Evolutionary conservation across 2,329 filamentous ascomycete species (phyloP).

Genomic region (Xylariaceae sp.): DNA sequence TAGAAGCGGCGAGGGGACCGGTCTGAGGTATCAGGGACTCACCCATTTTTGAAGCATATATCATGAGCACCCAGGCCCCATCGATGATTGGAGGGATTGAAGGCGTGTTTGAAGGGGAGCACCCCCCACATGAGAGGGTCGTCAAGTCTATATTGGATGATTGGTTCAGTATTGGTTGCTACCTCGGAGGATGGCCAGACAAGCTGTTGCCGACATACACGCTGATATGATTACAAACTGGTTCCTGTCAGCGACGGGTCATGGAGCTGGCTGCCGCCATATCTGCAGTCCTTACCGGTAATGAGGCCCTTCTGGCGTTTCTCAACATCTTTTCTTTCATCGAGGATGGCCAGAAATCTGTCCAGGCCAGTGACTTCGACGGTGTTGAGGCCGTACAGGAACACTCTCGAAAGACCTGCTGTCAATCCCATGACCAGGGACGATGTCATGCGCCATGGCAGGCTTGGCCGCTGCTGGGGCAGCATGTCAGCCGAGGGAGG

Average conservation of each 20-base stretch:
- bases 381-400: slow-evolving; percentile 68
- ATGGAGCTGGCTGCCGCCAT: slow-evolving; percentile 5
- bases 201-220: slow-evolving; percentile 75
- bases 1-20: background rate
- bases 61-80: slow-evolving; percentile 93
- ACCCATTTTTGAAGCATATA: slow-evolving; percentile 89
- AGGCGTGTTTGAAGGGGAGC: slow-evolving; percentile 67
- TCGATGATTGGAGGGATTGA: slow-evolving; percentile 68
- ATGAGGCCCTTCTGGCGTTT: slow-evolving; percentile 70
- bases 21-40: slow-evolving; percentile 25
- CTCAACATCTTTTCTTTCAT: slow-evolving; percentile 62
- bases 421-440: slow-evolving; percentile 68
- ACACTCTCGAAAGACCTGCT: slow-evolving; percentile 63
- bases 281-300: slow-evolving; percentile 55
- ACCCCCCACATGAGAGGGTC: slow-evolving; percentile 93
- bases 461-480: slow-evolving; percentile 43
- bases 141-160: slow-evolving; percentile 61
- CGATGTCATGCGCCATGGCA: slow-evolving; percentile 70
- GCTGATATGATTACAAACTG: slow-evolving; percentile 83
- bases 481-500: slow-evolving; percentile 11
- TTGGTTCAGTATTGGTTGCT: no score
- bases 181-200: no score
- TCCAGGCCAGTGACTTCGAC: slow-evolving; percentile 74
- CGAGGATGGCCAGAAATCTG: slow-evolving; percentile 67
- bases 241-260: background rate